Evolutionary conservation across 192 early-diverging fungal species (phyloP).

Genomic region (Irineochytrium annulatum): DNA sequence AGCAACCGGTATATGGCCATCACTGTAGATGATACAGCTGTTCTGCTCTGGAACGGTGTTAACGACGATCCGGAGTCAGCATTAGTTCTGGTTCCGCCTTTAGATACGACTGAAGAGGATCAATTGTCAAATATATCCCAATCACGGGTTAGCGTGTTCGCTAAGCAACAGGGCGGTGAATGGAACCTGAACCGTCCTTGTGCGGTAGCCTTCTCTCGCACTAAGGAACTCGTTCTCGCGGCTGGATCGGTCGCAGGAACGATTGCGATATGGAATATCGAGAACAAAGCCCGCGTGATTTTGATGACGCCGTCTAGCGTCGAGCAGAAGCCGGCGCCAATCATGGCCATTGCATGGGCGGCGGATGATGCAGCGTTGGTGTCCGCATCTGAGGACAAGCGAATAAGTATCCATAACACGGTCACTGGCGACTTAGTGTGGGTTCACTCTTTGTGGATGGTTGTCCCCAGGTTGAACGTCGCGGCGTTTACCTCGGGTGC

Average conservation of each 20-base stretch:
- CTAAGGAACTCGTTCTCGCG: conserved; percentile 23
- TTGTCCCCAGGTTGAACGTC: conserved; percentile 9
- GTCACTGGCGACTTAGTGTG: conserved; percentile 29
- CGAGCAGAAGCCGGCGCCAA: conserved; percentile 19
- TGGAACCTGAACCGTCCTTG: conserved; percentile 19
- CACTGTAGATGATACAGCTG: conserved; percentile 19
- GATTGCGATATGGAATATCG: conserved; percentile 27
- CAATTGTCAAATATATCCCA: neutral
- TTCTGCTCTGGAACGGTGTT: conserved; percentile 24
- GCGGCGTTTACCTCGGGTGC: conserved; percentile 13
- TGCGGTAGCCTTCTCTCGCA: conserved; percentile 21
- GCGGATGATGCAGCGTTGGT: conserved; percentile 24
- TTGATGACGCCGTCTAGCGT: conserved; percentile 20
- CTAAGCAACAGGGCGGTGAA: conserved; percentile 1
- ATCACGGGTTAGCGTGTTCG: neutral
- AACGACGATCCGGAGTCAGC: neutral
- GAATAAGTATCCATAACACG: conserved; percentile 26
- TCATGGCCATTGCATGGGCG: conserved; percentile 22
- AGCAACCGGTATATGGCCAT: conserved; percentile 8
- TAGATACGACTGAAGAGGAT: neutral
- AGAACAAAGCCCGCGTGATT: conserved; percentile 22
- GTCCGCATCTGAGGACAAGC: conserved; percentile 26
- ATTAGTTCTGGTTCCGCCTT: conserved; percentile 11
- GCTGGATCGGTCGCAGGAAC: conserved; percentile 20
- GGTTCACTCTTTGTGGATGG: conserved; percentile 29